Base-by-base conservation (phyloP, 106 monocot genomes). In the Triglochin maritima region DNA sequence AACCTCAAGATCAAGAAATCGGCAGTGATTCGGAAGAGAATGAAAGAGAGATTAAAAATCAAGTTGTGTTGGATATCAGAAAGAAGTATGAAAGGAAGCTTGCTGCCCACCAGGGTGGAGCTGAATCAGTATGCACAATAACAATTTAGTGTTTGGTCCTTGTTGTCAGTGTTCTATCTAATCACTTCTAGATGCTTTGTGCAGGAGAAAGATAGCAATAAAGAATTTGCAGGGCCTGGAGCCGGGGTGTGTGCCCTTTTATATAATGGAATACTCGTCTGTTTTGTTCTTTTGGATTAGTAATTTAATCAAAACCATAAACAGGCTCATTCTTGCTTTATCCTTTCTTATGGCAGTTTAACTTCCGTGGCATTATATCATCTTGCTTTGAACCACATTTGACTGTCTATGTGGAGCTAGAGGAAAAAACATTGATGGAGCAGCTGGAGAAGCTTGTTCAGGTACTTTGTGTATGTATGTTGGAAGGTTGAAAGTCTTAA, bases 361-460 rank as follows among this genome's bases (percentile, higher is more conserved):
- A 98, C 62, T 98, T 98, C 62, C 87, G 80, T 71, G 96, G 91
- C 63, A 98, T 98, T 47, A 88, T 98, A 68, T 98, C 96, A 60
- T 98, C 96, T 59, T 92, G 96, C 74, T 98, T 98, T 77, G 96
- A 98, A 69, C 63, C 86, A 66, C 86, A 98, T 80, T 75, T 98
- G 78, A 72, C 68, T 8, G 86, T 98, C 8, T 98, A 98, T 81
- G 91, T 98, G 56, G 96, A 98, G 67, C 67, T 98, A 60, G 96
- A 98, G 79, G 96, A 92, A 74, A 98, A 88, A 79, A 88, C 91
- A 41, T 76, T 98, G 3, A 91, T 92, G 96, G 96, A 98, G 72
- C 83, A 88, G 75, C 79, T 98, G 74, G 96, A 98, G 69, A 98
- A 98, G 69, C 96, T 98, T 77, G 79, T 92, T 63, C 96, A 98